Conservation (phyloP, 352 stramenopile genomes). For the Globisporangium ultimum region DNA sequence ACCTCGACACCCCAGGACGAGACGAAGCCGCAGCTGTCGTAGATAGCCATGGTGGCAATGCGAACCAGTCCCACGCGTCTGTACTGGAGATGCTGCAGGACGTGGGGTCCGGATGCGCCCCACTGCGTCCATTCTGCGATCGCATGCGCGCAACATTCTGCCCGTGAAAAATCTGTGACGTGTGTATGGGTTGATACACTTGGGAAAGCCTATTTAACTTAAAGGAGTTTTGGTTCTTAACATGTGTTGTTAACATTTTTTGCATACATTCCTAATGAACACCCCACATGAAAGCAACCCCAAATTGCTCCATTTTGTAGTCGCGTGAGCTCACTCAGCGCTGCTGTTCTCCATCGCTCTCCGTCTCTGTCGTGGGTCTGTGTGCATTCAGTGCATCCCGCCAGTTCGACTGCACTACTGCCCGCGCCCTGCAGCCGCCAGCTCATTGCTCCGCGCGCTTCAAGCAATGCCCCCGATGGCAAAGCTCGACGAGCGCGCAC, state of each 20-base stretch:
- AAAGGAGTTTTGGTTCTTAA: no score
- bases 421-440: no score
- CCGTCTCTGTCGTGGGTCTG: no score
- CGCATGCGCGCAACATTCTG: not conserved
- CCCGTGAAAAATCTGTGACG: not conserved
- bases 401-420: no score
- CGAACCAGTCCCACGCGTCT: not conserved
- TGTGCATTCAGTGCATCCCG: no score
- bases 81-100: constrained; percentile 9
- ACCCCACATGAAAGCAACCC: no score
- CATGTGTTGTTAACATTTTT: no score
- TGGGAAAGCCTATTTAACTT: not conserved
- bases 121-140: constrained; percentile 8
- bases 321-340: no score
- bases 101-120: constrained; percentile 2
- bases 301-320: no score
- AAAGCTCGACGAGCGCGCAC: constrained; percentile 5
- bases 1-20: constrained; percentile 13
- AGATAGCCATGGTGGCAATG: not conserved
- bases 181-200: not conserved
- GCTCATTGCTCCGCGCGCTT: not conserved
- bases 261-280: no score
- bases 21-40: not conserved
- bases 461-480: not conserved
- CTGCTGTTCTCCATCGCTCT: no score